Conservation (phyloP, 2,329 filamentous ascomycete species). For the Aspergillus spinulosporus region DNA sequence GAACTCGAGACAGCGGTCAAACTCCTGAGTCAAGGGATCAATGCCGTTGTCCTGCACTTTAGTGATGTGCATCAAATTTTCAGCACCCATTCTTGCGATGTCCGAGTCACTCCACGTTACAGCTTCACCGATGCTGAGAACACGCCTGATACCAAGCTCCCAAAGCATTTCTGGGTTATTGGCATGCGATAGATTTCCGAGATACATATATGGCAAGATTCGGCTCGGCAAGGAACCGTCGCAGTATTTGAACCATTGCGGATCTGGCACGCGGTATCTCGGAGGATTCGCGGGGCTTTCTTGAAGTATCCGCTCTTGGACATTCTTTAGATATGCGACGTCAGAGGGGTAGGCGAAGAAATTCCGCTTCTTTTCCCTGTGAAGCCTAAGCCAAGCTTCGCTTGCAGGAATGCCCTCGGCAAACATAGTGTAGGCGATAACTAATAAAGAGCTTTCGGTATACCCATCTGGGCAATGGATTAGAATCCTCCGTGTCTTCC, state of each 20-base stretch:
- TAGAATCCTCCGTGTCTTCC: slow-evolving; percentile 66
- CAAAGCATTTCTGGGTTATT: slow-evolving; percentile 85
- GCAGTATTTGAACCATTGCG: slow-evolving; percentile 76
- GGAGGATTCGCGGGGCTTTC: slow-evolving; percentile 37
- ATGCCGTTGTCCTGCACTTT: slow-evolving; percentile 96
- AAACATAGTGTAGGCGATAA: slow-evolving; percentile 90
- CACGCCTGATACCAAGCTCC: slow-evolving; percentile 78
- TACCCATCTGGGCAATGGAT: slow-evolving; percentile 96
- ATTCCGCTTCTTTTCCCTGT: slow-evolving; percentile 78
- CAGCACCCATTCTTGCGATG: slow-evolving; percentile 68
- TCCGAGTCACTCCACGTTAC: slow-evolving; percentile 76
- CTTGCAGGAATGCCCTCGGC: slow-evolving; percentile 78
- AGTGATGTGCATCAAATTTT: slow-evolving; percentile 79
- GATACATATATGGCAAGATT: slow-evolving; percentile 89
- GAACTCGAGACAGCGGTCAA: slow-evolving; percentile 81
- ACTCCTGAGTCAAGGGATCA: slow-evolving; percentile 83
- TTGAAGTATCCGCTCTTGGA: slow-evolving; percentile 73
- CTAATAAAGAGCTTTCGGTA: slow-evolving; percentile 87
- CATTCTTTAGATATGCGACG: slow-evolving; percentile 74
- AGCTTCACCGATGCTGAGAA: slow-evolving; percentile 89
- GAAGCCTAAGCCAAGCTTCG: slow-evolving; percentile 83
- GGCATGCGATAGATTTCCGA: slow-evolving; percentile 88
- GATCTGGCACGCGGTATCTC: slow-evolving; percentile 49
- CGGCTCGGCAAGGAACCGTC: slow-evolving; percentile 91
- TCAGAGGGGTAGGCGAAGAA: slow-evolving; percentile 96